Evolutionary conservation across 495 filamentous ascomycete species (phyloP).

Genomic region (Halenospora varia): DNA sequence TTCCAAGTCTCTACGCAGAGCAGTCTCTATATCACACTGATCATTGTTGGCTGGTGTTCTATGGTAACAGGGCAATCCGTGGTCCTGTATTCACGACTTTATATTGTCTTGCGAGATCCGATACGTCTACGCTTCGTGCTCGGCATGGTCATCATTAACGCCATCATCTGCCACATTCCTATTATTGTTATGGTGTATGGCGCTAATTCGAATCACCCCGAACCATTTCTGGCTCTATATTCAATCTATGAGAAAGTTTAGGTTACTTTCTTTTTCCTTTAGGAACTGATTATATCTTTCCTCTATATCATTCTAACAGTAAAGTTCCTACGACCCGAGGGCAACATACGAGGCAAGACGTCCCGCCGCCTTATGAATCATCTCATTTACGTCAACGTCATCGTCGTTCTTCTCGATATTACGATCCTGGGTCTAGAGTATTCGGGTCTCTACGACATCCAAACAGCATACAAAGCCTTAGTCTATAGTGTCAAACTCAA

Average conservation of each 20-base stretch:
- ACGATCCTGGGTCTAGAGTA: conserved; percentile 46
- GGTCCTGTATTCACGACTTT: conserved; percentile 63
- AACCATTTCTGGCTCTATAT: conserved; percentile 34
- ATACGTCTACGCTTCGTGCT: conserved; percentile 48
- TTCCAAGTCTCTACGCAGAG: conserved; percentile 35
- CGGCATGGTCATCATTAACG: conserved; percentile 56
- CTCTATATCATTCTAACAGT: conserved; percentile 53
- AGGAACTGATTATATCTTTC: conserved; percentile 53
- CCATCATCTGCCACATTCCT: conserved; percentile 48
- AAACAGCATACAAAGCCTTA: conserved; percentile 53
- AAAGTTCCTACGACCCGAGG: conserved; percentile 39
- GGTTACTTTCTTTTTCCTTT: conserved; percentile 51
- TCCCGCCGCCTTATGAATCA: conserved; percentile 32
- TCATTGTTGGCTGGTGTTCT: conserved; percentile 50
- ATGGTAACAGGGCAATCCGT: conserved; percentile 67
- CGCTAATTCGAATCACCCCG: conserved; percentile 39
- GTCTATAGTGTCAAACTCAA: conserved; percentile 64
- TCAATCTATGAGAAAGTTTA: conserved; percentile 54
- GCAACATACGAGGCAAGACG: background rate
- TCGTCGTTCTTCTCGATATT: conserved; percentile 46
- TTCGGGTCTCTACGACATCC: conserved; percentile 46
- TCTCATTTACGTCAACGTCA: conserved; percentile 49
- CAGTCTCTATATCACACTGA: conserved; percentile 29
- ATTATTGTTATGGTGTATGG: conserved; percentile 55
- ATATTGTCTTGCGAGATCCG: conserved; percentile 50